These are phyloP conservation scores for Taphrina pruni DNA, from an alignment of 1,139 yeast genomes.

Conservation along the genomic window DNA sequence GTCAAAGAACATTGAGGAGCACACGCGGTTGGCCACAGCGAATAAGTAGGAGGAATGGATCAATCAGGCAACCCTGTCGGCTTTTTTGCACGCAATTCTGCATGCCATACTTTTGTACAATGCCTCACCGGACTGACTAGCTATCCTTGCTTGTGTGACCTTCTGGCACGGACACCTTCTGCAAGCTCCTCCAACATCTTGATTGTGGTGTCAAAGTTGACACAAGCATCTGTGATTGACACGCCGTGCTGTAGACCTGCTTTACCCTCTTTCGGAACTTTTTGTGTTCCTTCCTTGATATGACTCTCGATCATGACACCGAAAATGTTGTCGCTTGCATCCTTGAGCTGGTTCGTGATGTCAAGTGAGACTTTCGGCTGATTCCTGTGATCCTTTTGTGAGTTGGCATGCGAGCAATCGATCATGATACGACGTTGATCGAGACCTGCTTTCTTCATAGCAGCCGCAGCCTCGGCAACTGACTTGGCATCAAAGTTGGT, in stretches of 20 bases:
- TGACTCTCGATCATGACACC: conserved; percentile 98
- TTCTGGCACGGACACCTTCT: conserved; percentile 77
- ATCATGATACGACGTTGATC: conserved; percentile 76
- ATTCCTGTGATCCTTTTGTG: conserved; percentile 84
- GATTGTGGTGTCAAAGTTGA: conserved; percentile 84
- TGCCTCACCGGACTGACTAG: background rate
- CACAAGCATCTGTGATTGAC: conserved; percentile 96
- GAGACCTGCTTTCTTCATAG: conserved; percentile 67
- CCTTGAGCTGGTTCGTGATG: conserved; percentile 73
- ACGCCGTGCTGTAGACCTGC: conserved; percentile 85
- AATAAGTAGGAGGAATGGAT: background rate
- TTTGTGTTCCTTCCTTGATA: conserved; percentile 89
- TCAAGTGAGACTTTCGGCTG: conserved; percentile 90
- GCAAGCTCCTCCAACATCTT: conserved; percentile 73
- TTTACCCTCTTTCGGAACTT: conserved; percentile 67
- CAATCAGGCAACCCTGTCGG: too few species aligned
- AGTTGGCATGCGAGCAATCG: conserved; percentile 97
- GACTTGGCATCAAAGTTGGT: conserved; percentile 76
- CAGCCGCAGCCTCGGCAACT: conserved; percentile 64
- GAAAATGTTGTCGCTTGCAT: conserved; percentile 76
- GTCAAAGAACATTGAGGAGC: conserved; percentile 34
- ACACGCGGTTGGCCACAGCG: conserved; percentile 29
- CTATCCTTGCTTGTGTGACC: conserved; percentile 50
- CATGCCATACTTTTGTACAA: conserved; percentile 5
- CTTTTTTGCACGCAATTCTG: too few species aligned